Evolutionary conservation across 225 moss, liverwort and hornwort species (phyloP).

Genomic region (Marchantia polymorpha): DNA sequence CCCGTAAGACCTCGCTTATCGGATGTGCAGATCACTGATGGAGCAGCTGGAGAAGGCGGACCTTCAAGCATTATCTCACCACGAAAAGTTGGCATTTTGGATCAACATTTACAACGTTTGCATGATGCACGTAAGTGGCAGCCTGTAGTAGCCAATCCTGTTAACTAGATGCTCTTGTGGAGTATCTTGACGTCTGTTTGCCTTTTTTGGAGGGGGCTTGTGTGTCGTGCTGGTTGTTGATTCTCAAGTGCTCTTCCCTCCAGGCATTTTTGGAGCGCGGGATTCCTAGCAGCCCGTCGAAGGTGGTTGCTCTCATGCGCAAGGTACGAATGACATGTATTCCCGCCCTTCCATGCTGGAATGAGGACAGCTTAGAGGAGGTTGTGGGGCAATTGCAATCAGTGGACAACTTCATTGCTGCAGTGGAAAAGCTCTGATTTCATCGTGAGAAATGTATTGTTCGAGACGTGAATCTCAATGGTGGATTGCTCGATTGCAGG

Average conservation of each 20-base stretch:
- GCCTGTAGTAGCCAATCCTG: too few species aligned
- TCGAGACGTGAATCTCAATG: neutral
- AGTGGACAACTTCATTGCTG: too few species aligned
- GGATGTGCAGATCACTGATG: constrained; percentile 57
- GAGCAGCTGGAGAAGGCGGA: constrained; percentile 66
- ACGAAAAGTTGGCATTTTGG: constrained; percentile 94
- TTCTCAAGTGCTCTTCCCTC: neutral
- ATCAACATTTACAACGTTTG: constrained; percentile 95
- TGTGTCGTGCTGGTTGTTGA: constrained; percentile 5
- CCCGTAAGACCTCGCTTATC: neutral
- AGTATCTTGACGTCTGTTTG: neutral
- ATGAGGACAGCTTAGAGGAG: neutral
- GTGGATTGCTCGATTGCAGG: constrained; percentile 34
- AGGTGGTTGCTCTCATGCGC: constrained; percentile 54
- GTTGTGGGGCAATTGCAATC: too few species aligned
- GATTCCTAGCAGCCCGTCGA: constrained; percentile 45
- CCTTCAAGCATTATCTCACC: constrained; percentile 61
- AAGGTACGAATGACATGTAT: constrained; percentile 28
- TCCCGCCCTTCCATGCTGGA: neutral
- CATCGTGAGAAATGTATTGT: neutral
- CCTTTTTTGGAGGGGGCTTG: neutral
- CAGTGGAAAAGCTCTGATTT: neutral
- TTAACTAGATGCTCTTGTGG: neutral
- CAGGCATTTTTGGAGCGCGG: constrained; percentile 55
- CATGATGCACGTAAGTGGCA: constrained; percentile 77